Percentiles rank a stretch among this genome's conserved stretches.
Evolutionary conservation across 768 basidiomycete species (phyloP).

Genomic region (Dictyophora rubrovolvata): DNA sequence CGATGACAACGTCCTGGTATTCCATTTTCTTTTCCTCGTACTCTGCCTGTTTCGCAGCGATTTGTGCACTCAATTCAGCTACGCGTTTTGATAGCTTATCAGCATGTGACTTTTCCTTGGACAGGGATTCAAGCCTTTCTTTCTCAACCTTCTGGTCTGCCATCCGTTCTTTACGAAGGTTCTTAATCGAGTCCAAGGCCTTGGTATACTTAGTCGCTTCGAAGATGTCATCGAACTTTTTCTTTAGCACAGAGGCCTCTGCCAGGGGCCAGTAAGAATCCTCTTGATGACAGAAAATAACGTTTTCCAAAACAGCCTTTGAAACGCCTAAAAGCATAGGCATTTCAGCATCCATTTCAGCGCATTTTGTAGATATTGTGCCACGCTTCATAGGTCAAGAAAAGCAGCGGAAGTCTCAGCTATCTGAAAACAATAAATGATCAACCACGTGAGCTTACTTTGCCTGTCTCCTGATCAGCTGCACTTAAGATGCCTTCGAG

Average conservation of each 20-base stretch:
- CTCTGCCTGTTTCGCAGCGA: slow-evolving; percentile 63
- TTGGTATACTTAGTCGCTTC: slow-evolving; percentile 99
- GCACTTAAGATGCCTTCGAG: slow-evolving; percentile 81
- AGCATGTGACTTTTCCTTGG: slow-evolving; percentile 74
- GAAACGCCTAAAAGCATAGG: slow-evolving; percentile 91
- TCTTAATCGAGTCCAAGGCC: slow-evolving; percentile 86
- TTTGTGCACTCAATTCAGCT: slow-evolving; percentile 45
- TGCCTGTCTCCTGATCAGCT: slow-evolving; percentile 61
- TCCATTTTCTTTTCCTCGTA: slow-evolving; percentile 60
- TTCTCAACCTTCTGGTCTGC: slow-evolving; percentile 90
- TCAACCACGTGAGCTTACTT: slow-evolving; percentile 39
- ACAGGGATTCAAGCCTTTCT: slow-evolving; percentile 68
- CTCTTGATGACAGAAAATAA: slow-evolving; percentile 99
- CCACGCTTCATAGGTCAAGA: slow-evolving; percentile 43
- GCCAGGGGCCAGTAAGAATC: slow-evolving; percentile 97
- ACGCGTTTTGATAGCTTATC: slow-evolving; percentile 71
- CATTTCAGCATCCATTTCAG: slow-evolving; percentile 92
- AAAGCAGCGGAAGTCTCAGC: too few species aligned
- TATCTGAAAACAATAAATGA: not conserved
- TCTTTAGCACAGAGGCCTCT: slow-evolving; percentile 85
- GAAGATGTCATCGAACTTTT: slow-evolving; percentile 99
- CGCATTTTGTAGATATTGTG: slow-evolving; percentile 93
- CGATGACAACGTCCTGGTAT: slow-evolving; percentile 53
- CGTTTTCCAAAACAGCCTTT: slow-evolving; percentile 96
- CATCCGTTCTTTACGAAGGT: slow-evolving; percentile 79